Evolutionary conservation across 257 asterid genomes (phyloP).

Genomic region (Sherardia arvensis): DNA sequence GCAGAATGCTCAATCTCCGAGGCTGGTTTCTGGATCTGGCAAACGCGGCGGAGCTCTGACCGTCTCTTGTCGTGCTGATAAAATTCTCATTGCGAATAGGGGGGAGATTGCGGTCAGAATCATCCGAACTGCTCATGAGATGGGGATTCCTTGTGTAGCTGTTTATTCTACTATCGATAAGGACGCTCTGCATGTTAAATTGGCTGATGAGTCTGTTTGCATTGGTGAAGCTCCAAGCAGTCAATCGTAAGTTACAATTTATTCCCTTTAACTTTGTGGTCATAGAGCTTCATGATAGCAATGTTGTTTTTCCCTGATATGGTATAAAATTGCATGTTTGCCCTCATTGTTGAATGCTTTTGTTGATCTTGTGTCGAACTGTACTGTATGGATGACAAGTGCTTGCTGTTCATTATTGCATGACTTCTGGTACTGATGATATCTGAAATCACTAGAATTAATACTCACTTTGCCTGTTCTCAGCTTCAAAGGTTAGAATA

Average conservation of each 20-base stretch:
- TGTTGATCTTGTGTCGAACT: neutral
- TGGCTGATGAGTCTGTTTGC: constrained; percentile 97
- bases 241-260: constrained; percentile 67
- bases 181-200: constrained; percentile 95
- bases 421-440: neutral
- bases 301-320: neutral
- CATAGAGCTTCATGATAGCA: neutral
- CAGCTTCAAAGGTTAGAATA: neutral
- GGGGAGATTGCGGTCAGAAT: constrained; percentile 99
- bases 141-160: constrained; percentile 99
- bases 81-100: constrained; percentile 90
- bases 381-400: neutral
- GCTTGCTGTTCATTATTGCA: neutral
- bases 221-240: constrained; percentile 99
- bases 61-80: constrained; percentile 54
- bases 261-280: neutral
- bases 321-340: neutral
- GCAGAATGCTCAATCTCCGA: constrained; percentile 41
- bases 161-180: constrained; percentile 93
- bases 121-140: constrained; percentile 95
- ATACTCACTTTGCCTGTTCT: neutral
- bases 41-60: constrained; percentile 64
- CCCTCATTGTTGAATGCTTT: neutral
- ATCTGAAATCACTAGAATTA: neutral
- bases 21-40: constrained; percentile 35